These are phyloP conservation scores for Ogataea wickerhamii DNA, from an alignment of 805 yeast genomes.

Conservation along the genomic window DNA sequence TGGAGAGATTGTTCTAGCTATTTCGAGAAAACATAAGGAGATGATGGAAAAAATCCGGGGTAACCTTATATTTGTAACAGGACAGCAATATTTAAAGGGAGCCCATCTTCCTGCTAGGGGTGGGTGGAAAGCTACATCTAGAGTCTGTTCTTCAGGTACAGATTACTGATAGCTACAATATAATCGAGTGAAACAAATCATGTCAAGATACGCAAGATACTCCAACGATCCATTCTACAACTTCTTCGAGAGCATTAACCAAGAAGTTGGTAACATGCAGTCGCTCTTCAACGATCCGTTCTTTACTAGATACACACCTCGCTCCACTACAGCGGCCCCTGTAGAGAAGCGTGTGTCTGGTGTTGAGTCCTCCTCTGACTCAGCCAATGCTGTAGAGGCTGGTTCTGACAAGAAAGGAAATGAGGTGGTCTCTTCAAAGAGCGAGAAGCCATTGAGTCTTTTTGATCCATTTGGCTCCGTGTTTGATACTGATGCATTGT, in stretches of 20 bases:
- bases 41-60: slow-evolving; percentile 2
- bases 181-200: too few relatives aligned
- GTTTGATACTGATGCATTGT: slow-evolving; percentile 21
- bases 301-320: slow-evolving; percentile 12
- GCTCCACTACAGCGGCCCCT: slow-evolving; percentile 5
- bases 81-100: not conserved
- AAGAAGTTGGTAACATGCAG: slow-evolving; percentile 40
- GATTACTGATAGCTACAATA: too few relatives aligned
- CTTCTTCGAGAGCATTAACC: slow-evolving; percentile 41
- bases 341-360: slow-evolving; percentile 1
- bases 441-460: slow-evolving; percentile 18
- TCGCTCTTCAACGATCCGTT: slow-evolving; percentile 31
- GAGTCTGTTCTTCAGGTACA: not conserved
- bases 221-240: slow-evolving; percentile 39
- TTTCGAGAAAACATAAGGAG: not conserved
- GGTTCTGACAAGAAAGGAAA: slow-evolving; percentile 1
- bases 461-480: slow-evolving; percentile 27
- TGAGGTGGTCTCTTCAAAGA: slow-evolving; percentile 4
- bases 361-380: slow-evolving; percentile 7
- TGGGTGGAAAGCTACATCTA: too few relatives aligned
- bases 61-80: not conserved
- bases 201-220: slow-evolving; percentile 1
- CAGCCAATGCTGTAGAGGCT: slow-evolving; percentile 3
- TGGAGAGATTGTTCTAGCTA: not conserved
- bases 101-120: too few relatives aligned